phyloP scores from a whole-genome alignment of 139 green algal species.

The Desmodesmus armatus region DNA sequence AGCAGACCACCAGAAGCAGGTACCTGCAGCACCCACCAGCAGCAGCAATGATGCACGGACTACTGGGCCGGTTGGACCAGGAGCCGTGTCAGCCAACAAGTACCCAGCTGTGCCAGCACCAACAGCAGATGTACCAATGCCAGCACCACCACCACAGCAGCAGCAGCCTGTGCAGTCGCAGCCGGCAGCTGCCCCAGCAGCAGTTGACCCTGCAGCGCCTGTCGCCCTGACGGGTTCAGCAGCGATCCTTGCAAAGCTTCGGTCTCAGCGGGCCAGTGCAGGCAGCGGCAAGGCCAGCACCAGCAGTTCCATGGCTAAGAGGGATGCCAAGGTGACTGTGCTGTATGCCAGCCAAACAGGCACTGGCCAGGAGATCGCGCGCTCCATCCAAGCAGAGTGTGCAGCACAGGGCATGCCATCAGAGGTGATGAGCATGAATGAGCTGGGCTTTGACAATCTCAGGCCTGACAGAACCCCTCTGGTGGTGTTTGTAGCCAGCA shows the following conservation, averaged over 20 bases:
- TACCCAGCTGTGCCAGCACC: too few species aligned
- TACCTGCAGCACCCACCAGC: not conserved
- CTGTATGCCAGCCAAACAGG: slow-evolving; percentile 95
- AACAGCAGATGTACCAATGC: too few species aligned
- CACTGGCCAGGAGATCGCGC: slow-evolving; percentile 92
- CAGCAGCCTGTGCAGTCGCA: too few species aligned
- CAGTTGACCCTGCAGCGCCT: not conserved
- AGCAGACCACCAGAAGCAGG: not conserved
- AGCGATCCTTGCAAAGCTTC: slow-evolving; percentile 65
- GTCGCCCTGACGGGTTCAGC: slow-evolving; percentile 54
- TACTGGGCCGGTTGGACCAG: too few species aligned
- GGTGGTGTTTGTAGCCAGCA: slow-evolving; percentile 65
- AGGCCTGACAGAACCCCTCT: slow-evolving; percentile 54
- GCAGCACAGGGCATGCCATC: slow-evolving; percentile 58
- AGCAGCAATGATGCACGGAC: too few species aligned
- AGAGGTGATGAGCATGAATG: slow-evolving; percentile 77
- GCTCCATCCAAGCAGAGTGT: slow-evolving; percentile 85
- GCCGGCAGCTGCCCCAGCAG: not conserved
- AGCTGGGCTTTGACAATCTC: slow-evolving; percentile 79
- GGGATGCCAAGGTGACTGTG: slow-evolving; percentile 56
- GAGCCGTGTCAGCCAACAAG: too few species aligned
- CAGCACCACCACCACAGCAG: slow-evolving; percentile 1
- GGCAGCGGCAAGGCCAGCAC: not conserved
- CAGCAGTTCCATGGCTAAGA: slow-evolving; percentile 5
- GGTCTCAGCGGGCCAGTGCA: slow-evolving; percentile 6